A percentile compares a stretch with the other conserved stretches of the same genome.
Conservation (phyloP, 2,329 filamentous ascomycete species). For the Paecilomyces niveus region DNA sequence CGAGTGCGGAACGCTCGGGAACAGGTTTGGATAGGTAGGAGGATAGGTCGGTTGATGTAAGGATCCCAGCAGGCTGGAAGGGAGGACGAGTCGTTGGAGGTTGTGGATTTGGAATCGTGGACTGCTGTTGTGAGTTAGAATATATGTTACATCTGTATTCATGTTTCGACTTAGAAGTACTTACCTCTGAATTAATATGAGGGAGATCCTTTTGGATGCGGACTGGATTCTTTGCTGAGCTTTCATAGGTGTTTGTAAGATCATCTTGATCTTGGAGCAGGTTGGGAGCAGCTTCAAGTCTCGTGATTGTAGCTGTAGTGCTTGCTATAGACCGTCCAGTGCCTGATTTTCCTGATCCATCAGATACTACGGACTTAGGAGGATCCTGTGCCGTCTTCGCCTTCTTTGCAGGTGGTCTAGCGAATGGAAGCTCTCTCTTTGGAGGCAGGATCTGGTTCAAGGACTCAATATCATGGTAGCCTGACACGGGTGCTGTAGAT, state of each 20-base stretch:
- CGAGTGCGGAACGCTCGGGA: constrained; percentile 21
- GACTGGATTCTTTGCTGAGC: background rate
- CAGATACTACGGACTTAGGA: constrained; percentile 1
- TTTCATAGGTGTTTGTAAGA: background rate
- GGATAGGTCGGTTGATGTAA: constrained; percentile 19
- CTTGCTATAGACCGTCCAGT: background rate
- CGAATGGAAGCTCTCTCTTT: constrained; percentile 35
- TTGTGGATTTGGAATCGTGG: background rate
- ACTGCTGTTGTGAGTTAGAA: background rate
- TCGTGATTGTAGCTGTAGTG: background rate
- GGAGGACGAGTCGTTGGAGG: background rate
- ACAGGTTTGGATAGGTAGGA: constrained; percentile 23
- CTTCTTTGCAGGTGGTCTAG: constrained; percentile 18
- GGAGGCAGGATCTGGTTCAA: constrained; percentile 34
- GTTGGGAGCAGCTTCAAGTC: background rate
- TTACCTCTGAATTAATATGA: background rate
- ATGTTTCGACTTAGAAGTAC: background rate
- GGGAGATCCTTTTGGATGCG: background rate
- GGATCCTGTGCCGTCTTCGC: constrained; percentile 4
- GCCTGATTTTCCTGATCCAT: background rate
- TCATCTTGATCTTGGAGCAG: background rate
- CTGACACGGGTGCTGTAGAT: constrained; percentile 16
- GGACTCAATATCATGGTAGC: constrained; percentile 18
- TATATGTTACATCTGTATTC: background rate
- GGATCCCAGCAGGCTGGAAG: background rate